Percentiles rank a stretch among this genome's conserved stretches.
Evolutionary conservation across 2,329 filamentous ascomycete genomes (phyloP).

Genomic region (Calonectria leucothoes): DNA sequence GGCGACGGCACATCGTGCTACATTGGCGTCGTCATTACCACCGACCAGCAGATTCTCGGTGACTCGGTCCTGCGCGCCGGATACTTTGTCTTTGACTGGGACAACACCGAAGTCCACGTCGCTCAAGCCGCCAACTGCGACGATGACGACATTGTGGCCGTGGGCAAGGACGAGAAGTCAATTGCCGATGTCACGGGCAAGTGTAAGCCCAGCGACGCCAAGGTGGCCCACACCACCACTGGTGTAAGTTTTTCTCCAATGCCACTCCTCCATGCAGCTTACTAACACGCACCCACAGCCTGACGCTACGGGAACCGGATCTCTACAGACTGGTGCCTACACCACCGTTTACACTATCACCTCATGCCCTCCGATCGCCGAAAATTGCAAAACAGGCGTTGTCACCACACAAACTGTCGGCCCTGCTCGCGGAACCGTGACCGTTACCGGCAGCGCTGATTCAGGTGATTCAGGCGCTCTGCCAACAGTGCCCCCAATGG

Average conservation of each 20-base stretch:
- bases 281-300: background rate
- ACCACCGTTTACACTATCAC: slow-evolving; percentile 45
- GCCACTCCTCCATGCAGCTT: slow-evolving; percentile 16
- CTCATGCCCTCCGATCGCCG: slow-evolving; percentile 37
- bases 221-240: background rate
- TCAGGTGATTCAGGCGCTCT: slow-evolving; percentile 29
- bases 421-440: slow-evolving; percentile 27
- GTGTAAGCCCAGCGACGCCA: slow-evolving; percentile 47
- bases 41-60: slow-evolving; percentile 57
- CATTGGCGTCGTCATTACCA: slow-evolving; percentile 53
- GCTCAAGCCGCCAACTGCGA: slow-evolving; percentile 56
- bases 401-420: slow-evolving; percentile 42
- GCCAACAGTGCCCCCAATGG: slow-evolving; percentile 25
- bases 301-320: slow-evolving; percentile 9
- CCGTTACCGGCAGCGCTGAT: slow-evolving; percentile 32
- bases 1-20: slow-evolving; percentile 52
- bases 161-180: slow-evolving; percentile 46
- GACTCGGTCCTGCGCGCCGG: slow-evolving; percentile 57
- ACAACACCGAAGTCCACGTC: slow-evolving; percentile 54
- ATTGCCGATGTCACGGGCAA: slow-evolving; percentile 50
- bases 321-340: slow-evolving; percentile 32
- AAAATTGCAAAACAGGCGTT: slow-evolving; percentile 38
- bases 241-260: slow-evolving; percentile 11
- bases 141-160: slow-evolving; percentile 50
- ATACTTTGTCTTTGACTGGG: slow-evolving; percentile 61